Base-by-base conservation (phyloP, 108 stramenopile species). In the Nannochloropsis oceanica region DNA sequence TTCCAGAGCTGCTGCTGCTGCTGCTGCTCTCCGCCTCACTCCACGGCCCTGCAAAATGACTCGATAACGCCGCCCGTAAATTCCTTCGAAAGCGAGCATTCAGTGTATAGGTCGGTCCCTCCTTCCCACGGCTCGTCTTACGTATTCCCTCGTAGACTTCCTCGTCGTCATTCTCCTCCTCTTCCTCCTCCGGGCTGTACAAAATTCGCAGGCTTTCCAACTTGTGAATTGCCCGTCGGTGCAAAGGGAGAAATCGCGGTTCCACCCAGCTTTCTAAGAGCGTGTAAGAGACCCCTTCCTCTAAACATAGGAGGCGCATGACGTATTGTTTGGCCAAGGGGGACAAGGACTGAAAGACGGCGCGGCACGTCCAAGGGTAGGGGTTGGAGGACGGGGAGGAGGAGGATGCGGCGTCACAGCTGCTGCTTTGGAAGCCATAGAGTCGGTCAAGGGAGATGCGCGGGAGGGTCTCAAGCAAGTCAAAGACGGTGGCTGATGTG, bases 291-390 rank as follows among this genome's bases (percentile, higher is more conserved):
- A 73, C 59, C 59, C 59, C 59, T 73, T 73, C 87, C 34, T 80
- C 79, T 34, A 87, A 83, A 80, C 83, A 87, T 43, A 87, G 79
- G 26, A 87, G 46, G 13, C 87, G 87, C 87, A 87, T 87, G 25
- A 84, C 83, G 44, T 87, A 82, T 79, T 87, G 87, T 44, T 87
- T 87, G n/a, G 87, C 83, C 27, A 87, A 83, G 42, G 83, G 87
- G n/a, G 87, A 79, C 83, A 87, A 83, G 27, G 87, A 87, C 46
- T 87, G 87, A 14, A 87, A 44, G 20, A 87, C 27, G 20, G 87
- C 87, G 80, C 87, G 42, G 87, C 87, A 87, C 24, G 87, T 87
- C 87, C 87, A 87, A n/a, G 59, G 59, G 59, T n/a, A 73, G 59
- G 59, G 59, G 59, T 18, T n/a, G 59, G 59, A 18, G 18, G 59